Evolutionary conservation across 1,139 yeast species (phyloP).

Genomic region (Hyphopichia wangnamkhiaoensis): DNA sequence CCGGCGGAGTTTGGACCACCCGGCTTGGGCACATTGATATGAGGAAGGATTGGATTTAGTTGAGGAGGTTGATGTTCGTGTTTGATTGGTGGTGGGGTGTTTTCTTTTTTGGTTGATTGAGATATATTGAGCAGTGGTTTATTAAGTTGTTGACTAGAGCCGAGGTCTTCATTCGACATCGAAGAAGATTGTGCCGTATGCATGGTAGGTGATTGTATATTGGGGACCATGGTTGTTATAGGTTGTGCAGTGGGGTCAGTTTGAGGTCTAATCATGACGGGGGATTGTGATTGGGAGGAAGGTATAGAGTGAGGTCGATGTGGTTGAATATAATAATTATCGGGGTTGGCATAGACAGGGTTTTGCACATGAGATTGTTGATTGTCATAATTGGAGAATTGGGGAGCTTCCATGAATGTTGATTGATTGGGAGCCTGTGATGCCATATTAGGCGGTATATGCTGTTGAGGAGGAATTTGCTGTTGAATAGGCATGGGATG

Average conservation of each 20-base stretch:
- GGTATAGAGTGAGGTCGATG: too few relatives aligned
- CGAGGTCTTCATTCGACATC: too few relatives aligned
- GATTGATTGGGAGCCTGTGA: background rate
- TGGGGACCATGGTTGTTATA: too few relatives aligned
- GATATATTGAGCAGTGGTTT: background rate
- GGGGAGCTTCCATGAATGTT: background rate
- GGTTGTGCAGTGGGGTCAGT: too few relatives aligned
- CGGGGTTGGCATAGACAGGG: too few relatives aligned
- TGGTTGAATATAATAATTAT: background rate
- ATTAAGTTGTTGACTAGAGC: too few relatives aligned
- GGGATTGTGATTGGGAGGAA: background rate
- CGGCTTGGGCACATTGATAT: conserved; percentile 1
- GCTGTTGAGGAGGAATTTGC: background rate
- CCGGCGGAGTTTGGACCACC: background rate
- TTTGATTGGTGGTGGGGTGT: conserved; percentile 1
- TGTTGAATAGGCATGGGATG: background rate
- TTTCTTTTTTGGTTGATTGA: background rate
- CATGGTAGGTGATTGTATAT: too few relatives aligned
- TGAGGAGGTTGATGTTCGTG: conserved; percentile 5
- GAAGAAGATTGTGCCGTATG: too few relatives aligned
- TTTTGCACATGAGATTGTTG: background rate
- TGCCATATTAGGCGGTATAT: background rate
- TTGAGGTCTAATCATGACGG: too few relatives aligned
- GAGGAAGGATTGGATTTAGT: conserved; percentile 4
- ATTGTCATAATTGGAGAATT: background rate